These are phyloP conservation scores for Aspergillus leporis DNA, from an alignment of 495 filamentous ascomycete genomes.

Conservation along the genomic window DNA sequence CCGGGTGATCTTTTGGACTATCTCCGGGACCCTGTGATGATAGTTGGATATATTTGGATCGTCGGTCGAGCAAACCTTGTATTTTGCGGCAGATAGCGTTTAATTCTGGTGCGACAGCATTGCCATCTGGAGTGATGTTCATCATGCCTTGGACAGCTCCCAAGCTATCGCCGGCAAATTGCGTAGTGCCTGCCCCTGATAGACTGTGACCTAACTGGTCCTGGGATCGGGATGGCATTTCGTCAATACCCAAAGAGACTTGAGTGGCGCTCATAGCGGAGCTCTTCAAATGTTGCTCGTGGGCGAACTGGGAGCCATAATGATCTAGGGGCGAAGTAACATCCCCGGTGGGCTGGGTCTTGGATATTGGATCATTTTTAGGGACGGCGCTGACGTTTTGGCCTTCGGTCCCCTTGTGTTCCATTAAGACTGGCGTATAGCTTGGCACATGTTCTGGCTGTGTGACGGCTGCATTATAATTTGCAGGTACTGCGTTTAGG, in stretches of 20 bases:
- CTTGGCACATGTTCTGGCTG: background rate
- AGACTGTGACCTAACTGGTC: background rate
- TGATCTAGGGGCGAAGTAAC: background rate
- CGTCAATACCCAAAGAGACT: background rate
- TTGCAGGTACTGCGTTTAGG: constrained; percentile 22
- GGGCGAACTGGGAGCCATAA: background rate
- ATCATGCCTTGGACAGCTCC: constrained; percentile 17
- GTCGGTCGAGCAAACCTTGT: constrained; percentile 76
- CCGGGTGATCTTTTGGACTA: constrained; percentile 82
- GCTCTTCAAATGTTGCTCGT: background rate
- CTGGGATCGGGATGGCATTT: constrained; percentile 2
- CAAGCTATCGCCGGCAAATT: constrained; percentile 11
- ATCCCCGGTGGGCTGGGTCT: background rate
- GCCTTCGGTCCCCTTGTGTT: constrained; percentile 11
- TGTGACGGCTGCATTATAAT: constrained; percentile 6
- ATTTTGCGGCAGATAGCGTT: constrained; percentile 84
- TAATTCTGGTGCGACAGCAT: constrained; percentile 77
- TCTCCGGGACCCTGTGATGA: constrained; percentile 77
- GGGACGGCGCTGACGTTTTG: background rate
- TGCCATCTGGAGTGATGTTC: constrained; percentile 23
- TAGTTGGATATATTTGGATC: constrained; percentile 85
- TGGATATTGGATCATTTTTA: background rate
- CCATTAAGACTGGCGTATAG: background rate
- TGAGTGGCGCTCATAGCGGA: background rate
- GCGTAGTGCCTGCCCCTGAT: background rate